Conservation (phyloP, 164 flowering plant species). For the Vitis rotundifolia region DNA sequence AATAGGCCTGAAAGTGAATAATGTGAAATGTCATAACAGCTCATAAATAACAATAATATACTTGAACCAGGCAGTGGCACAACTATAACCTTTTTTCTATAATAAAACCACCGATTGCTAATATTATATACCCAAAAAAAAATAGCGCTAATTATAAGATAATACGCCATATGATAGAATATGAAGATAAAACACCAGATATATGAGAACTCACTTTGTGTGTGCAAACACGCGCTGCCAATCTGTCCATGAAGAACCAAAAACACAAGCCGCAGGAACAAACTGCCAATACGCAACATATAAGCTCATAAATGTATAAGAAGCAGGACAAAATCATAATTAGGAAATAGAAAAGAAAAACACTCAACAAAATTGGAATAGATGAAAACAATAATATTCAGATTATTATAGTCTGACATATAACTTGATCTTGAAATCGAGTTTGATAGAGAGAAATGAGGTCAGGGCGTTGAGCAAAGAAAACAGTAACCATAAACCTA, state of each 20-base stretch:
- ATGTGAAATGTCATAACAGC: slow-evolving; percentile 4
- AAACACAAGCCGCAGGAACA: slow-evolving; percentile 81
- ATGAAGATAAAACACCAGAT: background rate
- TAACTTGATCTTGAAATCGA: background rate
- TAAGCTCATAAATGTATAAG: background rate
- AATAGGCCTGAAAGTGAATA: slow-evolving; percentile 50
- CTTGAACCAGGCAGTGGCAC: background rate
- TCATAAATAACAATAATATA: background rate
- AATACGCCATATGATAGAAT: background rate
- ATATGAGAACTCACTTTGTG: slow-evolving; percentile 51
- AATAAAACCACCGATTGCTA: background rate
- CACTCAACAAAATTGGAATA: background rate
- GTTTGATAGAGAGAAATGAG: background rate
- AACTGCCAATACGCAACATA: slow-evolving; percentile 39
- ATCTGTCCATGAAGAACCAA: slow-evolving; percentile 79
- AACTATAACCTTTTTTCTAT: background rate
- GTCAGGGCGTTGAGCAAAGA: background rate
- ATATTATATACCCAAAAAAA: background rate
- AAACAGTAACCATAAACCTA: too few species aligned
- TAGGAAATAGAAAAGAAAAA: background rate
- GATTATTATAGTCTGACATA: background rate
- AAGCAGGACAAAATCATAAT: background rate
- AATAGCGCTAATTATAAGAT: background rate
- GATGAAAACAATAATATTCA: background rate
- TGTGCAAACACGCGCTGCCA: slow-evolving; percentile 78